Conservation (phyloP, 1,284 basidiomycete genomes). For the Leccinum solheimii region DNA sequence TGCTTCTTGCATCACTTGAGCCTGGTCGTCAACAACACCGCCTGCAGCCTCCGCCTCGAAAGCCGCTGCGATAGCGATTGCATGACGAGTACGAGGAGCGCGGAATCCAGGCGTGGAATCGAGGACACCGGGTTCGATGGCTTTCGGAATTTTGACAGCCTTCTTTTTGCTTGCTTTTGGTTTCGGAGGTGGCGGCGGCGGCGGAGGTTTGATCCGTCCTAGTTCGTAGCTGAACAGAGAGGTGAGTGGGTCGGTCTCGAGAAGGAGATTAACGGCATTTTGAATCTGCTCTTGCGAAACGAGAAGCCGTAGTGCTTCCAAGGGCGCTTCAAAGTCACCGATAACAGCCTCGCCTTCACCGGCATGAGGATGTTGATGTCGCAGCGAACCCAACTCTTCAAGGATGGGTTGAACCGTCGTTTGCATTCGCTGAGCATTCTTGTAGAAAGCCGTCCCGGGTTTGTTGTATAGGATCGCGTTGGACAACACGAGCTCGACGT, state of each 20-base stretch:
- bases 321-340: constrained; percentile 59
- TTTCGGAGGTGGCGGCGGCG: constrained; percentile 44
- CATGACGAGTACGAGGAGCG: constrained; percentile 47
- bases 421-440: constrained; percentile 62
- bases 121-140: constrained; percentile 36
- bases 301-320: constrained; percentile 56
- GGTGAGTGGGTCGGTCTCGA: constrained; percentile 60
- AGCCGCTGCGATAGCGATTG: constrained; percentile 40
- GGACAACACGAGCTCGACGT: constrained; percentile 78
- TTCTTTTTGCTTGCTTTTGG: constrained; percentile 39
- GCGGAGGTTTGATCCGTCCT: constrained; percentile 57
- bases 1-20: constrained; percentile 8
- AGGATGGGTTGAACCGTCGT: constrained; percentile 52
- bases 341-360: constrained; percentile 2
- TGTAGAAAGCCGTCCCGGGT: constrained; percentile 70
- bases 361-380: constrained; percentile 19
- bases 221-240: constrained; percentile 71
- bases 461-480: constrained; percentile 92
- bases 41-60: constrained; percentile 44
- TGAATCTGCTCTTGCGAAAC: constrained; percentile 51
- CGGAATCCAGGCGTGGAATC: constrained; percentile 43
- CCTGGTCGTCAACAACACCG: constrained; percentile 5
- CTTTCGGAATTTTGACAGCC: constrained; percentile 29
- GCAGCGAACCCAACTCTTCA: constrained; percentile 24
- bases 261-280: constrained; percentile 50